Evolutionary conservation across 2,329 filamentous ascomycete genomes (phyloP).

Genomic region (Scedosporium dehoogii): DNA sequence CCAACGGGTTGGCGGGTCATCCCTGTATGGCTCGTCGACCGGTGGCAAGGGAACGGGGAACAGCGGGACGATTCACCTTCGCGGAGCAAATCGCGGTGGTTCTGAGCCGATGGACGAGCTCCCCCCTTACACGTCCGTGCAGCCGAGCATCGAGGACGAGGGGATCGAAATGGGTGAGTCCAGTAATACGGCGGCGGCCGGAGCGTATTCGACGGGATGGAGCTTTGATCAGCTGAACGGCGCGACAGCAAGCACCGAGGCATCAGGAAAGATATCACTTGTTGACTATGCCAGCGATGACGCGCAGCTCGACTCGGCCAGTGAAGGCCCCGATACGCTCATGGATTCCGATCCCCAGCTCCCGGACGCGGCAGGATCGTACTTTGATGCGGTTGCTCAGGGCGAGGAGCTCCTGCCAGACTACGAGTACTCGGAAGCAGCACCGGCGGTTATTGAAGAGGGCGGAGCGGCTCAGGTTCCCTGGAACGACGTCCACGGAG

Average conservation of each 20-base stretch:
- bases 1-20: conserved; percentile 70
- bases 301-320: conserved; percentile 30
- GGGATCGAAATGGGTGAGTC: conserved; percentile 27
- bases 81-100: conserved; percentile 41
- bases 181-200: conserved; percentile 18
- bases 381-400: conserved; percentile 10
- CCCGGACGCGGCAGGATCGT: conserved; percentile 7
- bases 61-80: conserved; percentile 61
- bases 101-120: conserved; percentile 29
- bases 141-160: conserved; percentile 39
- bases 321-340: conserved; percentile 17
- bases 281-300: conserved; percentile 32
- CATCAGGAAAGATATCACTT: conserved; percentile 18
- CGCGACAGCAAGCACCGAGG: conserved; percentile 13
- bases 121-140: conserved; percentile 25
- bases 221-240: conserved; percentile 30
- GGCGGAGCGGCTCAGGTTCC: conserved; percentile 2
- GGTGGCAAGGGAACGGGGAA: conserved; percentile 54
- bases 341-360: conserved; percentile 11
- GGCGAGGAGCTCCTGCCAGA: conserved; percentile 8
- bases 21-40: conserved; percentile 86
- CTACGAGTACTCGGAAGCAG: conserved; percentile 8
- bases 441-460: background rate
- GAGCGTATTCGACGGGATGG: conserved; percentile 31
- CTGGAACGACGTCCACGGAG: conserved; percentile 1